Conservation (phyloP, 331 rosid genomes). For the Rhamnella rubrinervis region DNA sequence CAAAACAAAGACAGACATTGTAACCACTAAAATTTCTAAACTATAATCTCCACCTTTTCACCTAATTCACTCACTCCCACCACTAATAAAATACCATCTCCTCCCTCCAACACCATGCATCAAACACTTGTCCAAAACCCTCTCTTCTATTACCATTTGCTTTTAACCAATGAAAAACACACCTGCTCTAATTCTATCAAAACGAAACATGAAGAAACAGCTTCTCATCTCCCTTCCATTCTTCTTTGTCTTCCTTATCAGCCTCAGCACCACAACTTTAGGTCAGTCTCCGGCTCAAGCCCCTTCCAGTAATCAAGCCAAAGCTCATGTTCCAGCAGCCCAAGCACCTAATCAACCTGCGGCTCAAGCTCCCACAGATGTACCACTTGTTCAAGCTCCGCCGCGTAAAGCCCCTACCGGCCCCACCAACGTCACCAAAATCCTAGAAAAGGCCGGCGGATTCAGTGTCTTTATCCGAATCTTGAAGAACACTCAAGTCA, state of each 20-base stretch:
- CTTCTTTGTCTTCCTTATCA: background rate
- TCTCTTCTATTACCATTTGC: background rate
- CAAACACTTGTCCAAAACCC: background rate
- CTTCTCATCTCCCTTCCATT: slow-evolving; percentile 7
- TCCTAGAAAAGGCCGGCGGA: background rate
- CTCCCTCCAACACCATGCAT: slow-evolving; percentile 3
- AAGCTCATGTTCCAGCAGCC: no score
- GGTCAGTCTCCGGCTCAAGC: background rate
- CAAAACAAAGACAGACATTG: no score
- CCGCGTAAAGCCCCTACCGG: background rate
- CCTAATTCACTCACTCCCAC: no score
- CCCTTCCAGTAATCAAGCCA: no score
- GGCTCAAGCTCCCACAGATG: background rate
- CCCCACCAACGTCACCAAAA: background rate
- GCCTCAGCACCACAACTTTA: background rate
- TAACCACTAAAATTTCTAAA: no score
- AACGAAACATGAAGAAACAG: background rate
- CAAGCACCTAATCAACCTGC: background rate
- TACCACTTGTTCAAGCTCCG: slow-evolving; percentile 8
- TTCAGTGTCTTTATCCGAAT: slow-evolving; percentile 55
- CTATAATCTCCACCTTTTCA: no score
- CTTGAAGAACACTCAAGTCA: slow-evolving; percentile 64
- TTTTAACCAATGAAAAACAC: no score
- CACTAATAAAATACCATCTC: background rate
- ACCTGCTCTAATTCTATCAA: no score